Evolutionary conservation across 2,329 filamentous ascomycete genomes (phyloP), one percentile per base, ranked within the genome.

Genomic region (Microsporum audouinii): DNA sequence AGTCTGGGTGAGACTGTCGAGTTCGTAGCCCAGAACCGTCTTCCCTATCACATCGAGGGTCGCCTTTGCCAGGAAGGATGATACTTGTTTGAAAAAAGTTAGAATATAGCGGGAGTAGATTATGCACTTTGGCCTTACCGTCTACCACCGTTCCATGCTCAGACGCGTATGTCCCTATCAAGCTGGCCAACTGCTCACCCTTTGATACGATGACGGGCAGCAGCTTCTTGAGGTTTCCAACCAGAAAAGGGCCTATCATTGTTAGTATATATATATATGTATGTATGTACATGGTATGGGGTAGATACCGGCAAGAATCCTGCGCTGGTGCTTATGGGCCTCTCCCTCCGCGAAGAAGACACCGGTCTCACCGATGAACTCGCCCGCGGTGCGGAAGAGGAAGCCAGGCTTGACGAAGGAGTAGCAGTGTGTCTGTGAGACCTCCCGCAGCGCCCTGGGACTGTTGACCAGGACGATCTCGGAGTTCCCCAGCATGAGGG

Each of bases 331-430:
- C 33, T 34, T 38, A 45, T 60, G 58, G 12, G 29, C 36, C 3
- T 60, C 58, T 1, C 58, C 58, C 45, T 60, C 58, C 5, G 58
- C 58, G 34, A 60, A 60, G 36, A 55, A 60, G 17, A 60, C 23
- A 10, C 58, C 58, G 2, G 29, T 34, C 31, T 38, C 34, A n/a
- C 58, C 58, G 12, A 56, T 29, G 36, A 56, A 41, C 1, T 29
- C 47, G 7, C 47, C 58, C 7, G 53, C 47, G 6, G 53, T 43
- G 29, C 58, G 58, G n/a, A 41, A 41, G 5, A 60, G 49, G 10
- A 60, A 60, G 23, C 14, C 31, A 27, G 58, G 58, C 23, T 60
- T 60, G 8, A 55, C 58, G 36, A 60, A 60, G 7, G 58, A 39
- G 12, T 53, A 60, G n/a, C 36, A 51, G 7, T 60, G 58, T 8